Evolutionary conservation across 2,329 filamentous ascomycete genomes (phyloP).

Genomic region (Sporothrix mexicana): DNA sequence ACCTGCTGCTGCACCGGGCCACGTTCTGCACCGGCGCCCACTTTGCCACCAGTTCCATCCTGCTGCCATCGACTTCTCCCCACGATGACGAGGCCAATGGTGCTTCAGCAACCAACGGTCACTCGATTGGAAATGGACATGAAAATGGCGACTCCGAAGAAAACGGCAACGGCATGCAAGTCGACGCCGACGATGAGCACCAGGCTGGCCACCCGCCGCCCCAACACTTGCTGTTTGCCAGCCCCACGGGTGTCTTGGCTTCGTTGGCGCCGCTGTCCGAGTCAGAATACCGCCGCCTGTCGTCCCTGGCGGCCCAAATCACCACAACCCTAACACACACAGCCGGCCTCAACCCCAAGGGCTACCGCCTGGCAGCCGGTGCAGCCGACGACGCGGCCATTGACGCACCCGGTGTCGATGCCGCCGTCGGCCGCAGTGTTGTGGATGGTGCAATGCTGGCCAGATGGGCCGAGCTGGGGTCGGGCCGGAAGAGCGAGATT

Average conservation of each 20-base stretch:
- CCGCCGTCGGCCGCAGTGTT: conserved; percentile 66
- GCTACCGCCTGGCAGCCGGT: conserved; percentile 67
- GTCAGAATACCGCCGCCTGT: conserved; percentile 80
- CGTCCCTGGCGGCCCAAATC: conserved; percentile 80
- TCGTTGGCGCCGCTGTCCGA: conserved; percentile 80
- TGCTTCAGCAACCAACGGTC: neutral
- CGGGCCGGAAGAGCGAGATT: conserved; percentile 73
- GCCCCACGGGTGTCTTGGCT: conserved; percentile 72
- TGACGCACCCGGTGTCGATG: conserved; percentile 59
- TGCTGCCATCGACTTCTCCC: conserved; percentile 68
- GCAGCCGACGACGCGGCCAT: conserved; percentile 42
- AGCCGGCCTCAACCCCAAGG: conserved; percentile 82
- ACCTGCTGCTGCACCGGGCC: conserved; percentile 82
- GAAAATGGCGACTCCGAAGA: neutral
- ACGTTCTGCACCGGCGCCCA: conserved; percentile 87
- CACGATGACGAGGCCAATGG: neutral
- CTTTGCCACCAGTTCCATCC: conserved; percentile 72
- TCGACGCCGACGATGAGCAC: conserved; percentile 36
- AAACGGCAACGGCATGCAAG: conserved; percentile 21
- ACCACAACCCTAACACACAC: conserved; percentile 75
- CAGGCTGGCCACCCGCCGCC: conserved; percentile 44
- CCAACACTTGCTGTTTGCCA: conserved; percentile 37
- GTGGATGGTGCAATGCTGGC: conserved; percentile 79
- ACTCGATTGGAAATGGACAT: neutral
- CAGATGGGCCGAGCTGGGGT: conserved; percentile 77